A percentile compares a stretch with the other conserved stretches of the same genome.
These are phyloP conservation scores for Leucoagaricus sp. DNA, from an alignment of 1,284 basidiomycete species.

Conservation along the genomic window DNA sequence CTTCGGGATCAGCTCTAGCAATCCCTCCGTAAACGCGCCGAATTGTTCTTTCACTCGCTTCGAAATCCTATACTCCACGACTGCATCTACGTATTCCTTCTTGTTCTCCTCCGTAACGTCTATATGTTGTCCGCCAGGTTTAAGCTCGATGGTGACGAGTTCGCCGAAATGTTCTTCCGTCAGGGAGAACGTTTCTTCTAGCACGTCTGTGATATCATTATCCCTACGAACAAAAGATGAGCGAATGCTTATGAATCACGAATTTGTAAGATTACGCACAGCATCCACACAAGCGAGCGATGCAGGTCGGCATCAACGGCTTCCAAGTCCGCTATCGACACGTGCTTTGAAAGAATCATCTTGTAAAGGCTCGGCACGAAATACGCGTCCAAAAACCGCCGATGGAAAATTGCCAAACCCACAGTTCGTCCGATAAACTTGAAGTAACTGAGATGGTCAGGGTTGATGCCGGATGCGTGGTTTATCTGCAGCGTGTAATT, in stretches of 20 bases:
- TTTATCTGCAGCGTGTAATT: slow-evolving; percentile 99
- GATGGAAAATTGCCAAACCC: slow-evolving; percentile 97
- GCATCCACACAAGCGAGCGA: slow-evolving; percentile 95
- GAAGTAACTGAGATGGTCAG: slow-evolving; percentile 99
- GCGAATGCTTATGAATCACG: not conserved
- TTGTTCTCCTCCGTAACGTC: slow-evolving; percentile 97
- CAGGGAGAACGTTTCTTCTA: slow-evolving; percentile 93
- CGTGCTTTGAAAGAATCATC: slow-evolving; percentile 93
- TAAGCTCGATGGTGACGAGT: slow-evolving; percentile 92
- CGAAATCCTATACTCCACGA: slow-evolving; percentile 94
- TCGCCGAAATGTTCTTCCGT: slow-evolving; percentile 98
- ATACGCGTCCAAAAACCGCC: slow-evolving; percentile 98
- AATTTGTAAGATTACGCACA: slow-evolving; percentile 58
- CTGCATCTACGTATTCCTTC: slow-evolving; percentile 95
- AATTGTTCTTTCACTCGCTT: slow-evolving; percentile 95
- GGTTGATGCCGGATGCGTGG: slow-evolving; percentile 96
- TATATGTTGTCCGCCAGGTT: slow-evolving; percentile 82
- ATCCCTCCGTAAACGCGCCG: slow-evolving; percentile 93
- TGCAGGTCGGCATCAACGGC: slow-evolving; percentile 90
- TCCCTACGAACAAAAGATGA: slow-evolving; percentile 54
- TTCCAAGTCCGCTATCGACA: slow-evolving; percentile 86
- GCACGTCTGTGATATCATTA: slow-evolving; percentile 92
- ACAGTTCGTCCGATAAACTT: slow-evolving; percentile 97
- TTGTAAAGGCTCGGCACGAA: slow-evolving; percentile 99
- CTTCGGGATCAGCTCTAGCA: slow-evolving; percentile 93